Evolutionary conservation across 176 grass and related monocot species (phyloP).

Genomic region (Luzula sylvatica): DNA sequence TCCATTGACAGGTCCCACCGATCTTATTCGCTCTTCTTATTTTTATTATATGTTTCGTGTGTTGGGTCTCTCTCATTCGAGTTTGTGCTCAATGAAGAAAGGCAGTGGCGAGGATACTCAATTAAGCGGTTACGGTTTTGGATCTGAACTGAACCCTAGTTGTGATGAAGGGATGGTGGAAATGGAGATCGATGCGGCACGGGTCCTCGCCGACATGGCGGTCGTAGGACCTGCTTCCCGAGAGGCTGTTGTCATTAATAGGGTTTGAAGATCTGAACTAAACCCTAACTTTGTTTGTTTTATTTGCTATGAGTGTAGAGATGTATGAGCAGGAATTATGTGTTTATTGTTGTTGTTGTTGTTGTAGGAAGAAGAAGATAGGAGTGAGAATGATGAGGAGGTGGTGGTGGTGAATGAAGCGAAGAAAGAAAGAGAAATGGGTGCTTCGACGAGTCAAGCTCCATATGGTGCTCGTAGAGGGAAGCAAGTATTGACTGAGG

Average conservation of each 20-base stretch:
- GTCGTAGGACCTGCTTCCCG: background rate
- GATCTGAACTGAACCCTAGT: conserved; percentile 19
- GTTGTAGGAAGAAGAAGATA: background rate
- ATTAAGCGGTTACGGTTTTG: background rate
- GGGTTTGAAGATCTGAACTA: no score
- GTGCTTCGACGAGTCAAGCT: conserved; percentile 34
- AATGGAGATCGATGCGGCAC: conserved; percentile 71
- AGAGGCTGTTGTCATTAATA: background rate
- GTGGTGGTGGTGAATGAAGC: conserved; percentile 20
- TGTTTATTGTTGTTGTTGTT: conserved; percentile 8
- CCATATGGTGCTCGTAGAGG: conserved; percentile 28
- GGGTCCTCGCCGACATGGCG: conserved; percentile 51
- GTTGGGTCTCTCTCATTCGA: background rate
- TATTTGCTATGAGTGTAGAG: background rate
- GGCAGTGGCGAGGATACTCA: background rate
- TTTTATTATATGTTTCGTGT: background rate
- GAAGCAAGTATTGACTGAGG: conserved; percentile 58
- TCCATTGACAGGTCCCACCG: background rate
- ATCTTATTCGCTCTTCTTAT: background rate
- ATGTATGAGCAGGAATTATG: background rate
- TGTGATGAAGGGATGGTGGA: conserved; percentile 16
- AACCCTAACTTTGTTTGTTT: background rate
- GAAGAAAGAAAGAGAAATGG: conserved; percentile 28
- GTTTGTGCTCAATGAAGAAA: no score
- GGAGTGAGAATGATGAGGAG: background rate